Evolutionary conservation across 2,329 filamentous ascomycete genomes (phyloP).

Genomic region (Cordyceps militaris): DNA sequence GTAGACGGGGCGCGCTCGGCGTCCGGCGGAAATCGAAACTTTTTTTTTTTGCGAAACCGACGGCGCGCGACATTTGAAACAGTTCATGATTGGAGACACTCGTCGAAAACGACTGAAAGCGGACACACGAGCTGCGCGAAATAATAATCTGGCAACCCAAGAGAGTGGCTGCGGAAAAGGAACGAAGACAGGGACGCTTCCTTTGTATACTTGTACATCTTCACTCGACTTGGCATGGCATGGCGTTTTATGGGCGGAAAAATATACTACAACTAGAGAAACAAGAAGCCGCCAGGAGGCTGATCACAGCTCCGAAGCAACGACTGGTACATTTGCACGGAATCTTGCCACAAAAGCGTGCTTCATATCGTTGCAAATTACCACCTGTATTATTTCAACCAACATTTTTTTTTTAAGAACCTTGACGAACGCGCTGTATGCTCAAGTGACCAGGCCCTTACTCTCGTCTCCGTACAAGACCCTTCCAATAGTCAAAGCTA

Average conservation of each 20-base stretch:
- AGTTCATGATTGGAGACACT: neutral
- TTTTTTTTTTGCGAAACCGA: neutral
- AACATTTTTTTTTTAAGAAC: conserved; percentile 9
- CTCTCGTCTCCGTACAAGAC: conserved; percentile 73
- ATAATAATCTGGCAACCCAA: neutral
- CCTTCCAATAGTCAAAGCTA: conserved; percentile 95
- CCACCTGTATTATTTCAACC: conserved; percentile 11
- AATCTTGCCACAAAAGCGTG: neutral
- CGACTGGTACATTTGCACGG: neutral
- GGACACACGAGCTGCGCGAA: neutral
- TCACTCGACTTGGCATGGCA: conserved; percentile 49
- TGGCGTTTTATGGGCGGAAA: conserved; percentile 33
- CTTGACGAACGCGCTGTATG: neutral
- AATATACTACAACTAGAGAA: conserved; percentile 16
- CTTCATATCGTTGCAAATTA: neutral
- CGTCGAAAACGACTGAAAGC: neutral
- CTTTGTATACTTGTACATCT: conserved; percentile 40
- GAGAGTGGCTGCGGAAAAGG: neutral
- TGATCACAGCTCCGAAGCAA: neutral
- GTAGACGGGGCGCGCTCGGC: conserved; percentile 30
- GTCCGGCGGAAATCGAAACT: no score
- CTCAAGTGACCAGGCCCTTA: conserved; percentile 27
- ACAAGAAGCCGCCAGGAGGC: conserved; percentile 16
- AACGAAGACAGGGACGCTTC: conserved; percentile 15
- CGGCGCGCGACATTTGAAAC: neutral